Evolutionary conservation across 208 protist species (phyloP), one percentile per base, ranked within the genome.

Genomic region (Vickermania spadyakhi): DNA sequence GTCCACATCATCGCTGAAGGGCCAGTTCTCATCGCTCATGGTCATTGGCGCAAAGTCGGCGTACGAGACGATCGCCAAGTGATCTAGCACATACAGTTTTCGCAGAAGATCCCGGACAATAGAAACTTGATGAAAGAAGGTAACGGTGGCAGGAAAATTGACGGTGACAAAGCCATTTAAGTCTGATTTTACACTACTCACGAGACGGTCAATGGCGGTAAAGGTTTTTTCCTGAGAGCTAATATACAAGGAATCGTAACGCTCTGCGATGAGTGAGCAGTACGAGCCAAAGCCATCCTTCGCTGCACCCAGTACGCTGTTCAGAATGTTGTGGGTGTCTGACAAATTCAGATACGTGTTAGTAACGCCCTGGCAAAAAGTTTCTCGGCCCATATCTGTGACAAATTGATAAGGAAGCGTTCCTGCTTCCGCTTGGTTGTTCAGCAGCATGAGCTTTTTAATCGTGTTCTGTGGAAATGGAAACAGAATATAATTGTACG

Each of bases 401-500:
- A 55, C 7, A 55, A 55, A 55, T 23, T 55, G 51, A 23, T 55
- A 55, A 7, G 13, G 11, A 26, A 27, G 21, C 5, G 51, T 55
- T 18, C 51, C 51, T 7, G 5, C 51, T 7, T 11, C 51, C 21
- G 25, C 51, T 28, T 18, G 5, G 51, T 13, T 55, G 51, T 7
- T 27, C 21, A 55, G 5, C 26, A 11, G 21, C 21, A 27, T 27
- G 25, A 55, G 13, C 21, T 7, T 5, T 23, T 27, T 27, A 5
- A 27, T 7, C 21, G 51, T 55, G 51, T 27, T 5, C 7, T 5
- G n/a, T 55, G 13, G 21, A 55, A 28, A 18, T 7, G 51, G 51
- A 55, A 55, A 55, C 7, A 18, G 51, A 55, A 55, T 27, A 23
- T 26, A 55, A 22, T 55, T 55, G 51, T 55, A 55, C 11, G 51